Evolutionary conservation across 1,284 basidiomycete genomes (phyloP), one percentile per base, ranked within the genome.

Genomic region (Ustilago bromivora): DNA sequence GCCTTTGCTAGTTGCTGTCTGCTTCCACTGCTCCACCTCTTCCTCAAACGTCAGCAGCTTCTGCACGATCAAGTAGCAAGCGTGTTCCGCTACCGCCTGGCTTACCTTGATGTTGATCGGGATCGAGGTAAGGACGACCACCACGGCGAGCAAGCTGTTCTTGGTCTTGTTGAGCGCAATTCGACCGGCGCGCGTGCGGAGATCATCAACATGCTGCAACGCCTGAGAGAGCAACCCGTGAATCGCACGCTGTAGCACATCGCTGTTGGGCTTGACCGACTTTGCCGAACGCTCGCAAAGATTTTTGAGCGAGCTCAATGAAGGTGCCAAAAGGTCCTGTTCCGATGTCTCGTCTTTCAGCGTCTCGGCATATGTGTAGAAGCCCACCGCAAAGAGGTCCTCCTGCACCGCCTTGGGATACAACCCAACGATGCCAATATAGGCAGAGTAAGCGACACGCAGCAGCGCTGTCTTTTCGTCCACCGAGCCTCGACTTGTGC

Each of bases 141-240:
- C 94, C 0, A 92, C 89, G 0, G 94, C 93, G 17, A 98, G 88
- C 66, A 98, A 89, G 86, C 97, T 98, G 85, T 92, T 94, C 87
- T 94, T 96, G 86, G 94, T 90, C 88, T 98, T 98, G 87, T 92
- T 91, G 9, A 90, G 88, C 2, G 93, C 93, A 11, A 93, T 91
- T 0, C 89, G 81, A 4, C 95, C 96, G 67, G 92, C 89, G 54
- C 84, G 76, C 17, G 77, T 67, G 23, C 79, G 91, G 92, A 97
- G 94, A 74, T 93, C 94, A 79, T 98, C 95, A 28, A 98, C 89
- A 81, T 95, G 93, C 60, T 92, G 88, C 43, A 99, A 87, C 83
- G 94, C 95, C 1, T 92, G 90, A 0, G 94, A 95, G 11, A 98
- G 87, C 41, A 98, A 88, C 7, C 94, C 95, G 82, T 98, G 95